phyloP scores from a whole-genome alignment of 2,329 filamentous ascomycete genomes.

The Ophidiomyces ophidiicola region DNA sequence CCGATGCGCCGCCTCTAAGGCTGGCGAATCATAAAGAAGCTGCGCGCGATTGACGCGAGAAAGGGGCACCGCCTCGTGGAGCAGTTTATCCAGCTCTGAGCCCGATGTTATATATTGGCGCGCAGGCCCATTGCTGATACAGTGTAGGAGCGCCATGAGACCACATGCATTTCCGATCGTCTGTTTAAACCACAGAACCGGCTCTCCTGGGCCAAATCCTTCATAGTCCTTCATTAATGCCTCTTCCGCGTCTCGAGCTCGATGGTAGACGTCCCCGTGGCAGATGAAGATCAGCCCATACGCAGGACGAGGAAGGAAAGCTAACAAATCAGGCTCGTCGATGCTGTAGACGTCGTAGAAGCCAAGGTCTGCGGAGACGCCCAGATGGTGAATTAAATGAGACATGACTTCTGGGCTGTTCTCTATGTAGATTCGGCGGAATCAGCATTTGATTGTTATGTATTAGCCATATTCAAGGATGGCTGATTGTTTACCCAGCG shows the following conservation, averaged over 20 bases:
- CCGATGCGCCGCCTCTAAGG: slow-evolving; percentile 17
- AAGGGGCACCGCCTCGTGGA: slow-evolving; percentile 35
- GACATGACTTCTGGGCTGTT: slow-evolving; percentile 47
- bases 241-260: slow-evolving; percentile 34
- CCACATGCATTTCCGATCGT: slow-evolving; percentile 49
- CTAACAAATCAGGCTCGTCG: slow-evolving; percentile 39
- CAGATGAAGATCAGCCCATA: slow-evolving; percentile 42
- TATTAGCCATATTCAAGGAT: not conserved
- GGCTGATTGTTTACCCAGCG: slow-evolving; percentile 19
- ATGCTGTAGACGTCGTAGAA: slow-evolving; percentile 46
- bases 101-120: slow-evolving; percentile 32
- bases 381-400: slow-evolving; percentile 39
- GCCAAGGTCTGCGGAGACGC: slow-evolving; percentile 35
- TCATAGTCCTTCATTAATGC: slow-evolving; percentile 33
- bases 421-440: slow-evolving; percentile 26
- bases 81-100: slow-evolving; percentile 36
- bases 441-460: slow-evolving; percentile 12
- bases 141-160: slow-evolving; percentile 46
- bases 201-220: slow-evolving; percentile 38
- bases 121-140: slow-evolving; percentile 40
- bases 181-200: slow-evolving; percentile 48
- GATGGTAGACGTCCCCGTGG: slow-evolving; percentile 32
- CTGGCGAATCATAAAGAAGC: slow-evolving; percentile 36
- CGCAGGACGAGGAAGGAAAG: slow-evolving; percentile 42
- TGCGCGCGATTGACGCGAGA: slow-evolving; percentile 37